Conservation (phyloP, 768 basidiomycete genomes). For the Suillus spraguei region DNA sequence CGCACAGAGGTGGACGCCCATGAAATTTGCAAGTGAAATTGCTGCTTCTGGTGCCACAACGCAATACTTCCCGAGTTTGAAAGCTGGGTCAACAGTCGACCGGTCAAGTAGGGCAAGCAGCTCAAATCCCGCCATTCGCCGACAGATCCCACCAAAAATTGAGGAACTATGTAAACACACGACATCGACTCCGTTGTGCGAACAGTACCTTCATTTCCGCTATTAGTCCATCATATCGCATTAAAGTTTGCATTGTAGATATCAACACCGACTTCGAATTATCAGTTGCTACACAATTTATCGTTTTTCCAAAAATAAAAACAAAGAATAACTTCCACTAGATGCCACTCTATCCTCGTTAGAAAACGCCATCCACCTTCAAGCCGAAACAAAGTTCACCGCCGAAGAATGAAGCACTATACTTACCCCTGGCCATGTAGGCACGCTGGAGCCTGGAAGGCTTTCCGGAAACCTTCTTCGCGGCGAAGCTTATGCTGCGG, state of each 20-base stretch:
- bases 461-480: conserved; percentile 78
- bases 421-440: conserved; percentile 72
- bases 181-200: conserved; percentile 58
- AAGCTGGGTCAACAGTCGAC: conserved; percentile 73
- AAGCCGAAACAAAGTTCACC: conserved; percentile 92
- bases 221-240: conserved; percentile 15
- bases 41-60: conserved; percentile 12
- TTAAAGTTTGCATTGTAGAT: conserved; percentile 37
- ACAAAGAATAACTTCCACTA: conserved; percentile 26
- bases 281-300: background rate
- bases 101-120: conserved; percentile 56
- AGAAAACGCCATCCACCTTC: conserved; percentile 84
- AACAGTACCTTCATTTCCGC: conserved; percentile 50
- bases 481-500: conserved; percentile 75
- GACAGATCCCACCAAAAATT: conserved; percentile 81
- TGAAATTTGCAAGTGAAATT: conserved; percentile 52
- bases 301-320: background rate
- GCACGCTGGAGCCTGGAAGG: conserved; percentile 41
- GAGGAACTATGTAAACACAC: conserved; percentile 75
- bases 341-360: conserved; percentile 79
- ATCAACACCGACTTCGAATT: conserved; percentile 18
- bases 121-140: conserved; percentile 61
- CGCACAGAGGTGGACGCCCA: conserved; percentile 48
- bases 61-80: too few relatives aligned
- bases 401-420: conserved; percentile 82